Conservation (phyloP, 768 basidiomycete species). For the Arthromyces matolae region DNA sequence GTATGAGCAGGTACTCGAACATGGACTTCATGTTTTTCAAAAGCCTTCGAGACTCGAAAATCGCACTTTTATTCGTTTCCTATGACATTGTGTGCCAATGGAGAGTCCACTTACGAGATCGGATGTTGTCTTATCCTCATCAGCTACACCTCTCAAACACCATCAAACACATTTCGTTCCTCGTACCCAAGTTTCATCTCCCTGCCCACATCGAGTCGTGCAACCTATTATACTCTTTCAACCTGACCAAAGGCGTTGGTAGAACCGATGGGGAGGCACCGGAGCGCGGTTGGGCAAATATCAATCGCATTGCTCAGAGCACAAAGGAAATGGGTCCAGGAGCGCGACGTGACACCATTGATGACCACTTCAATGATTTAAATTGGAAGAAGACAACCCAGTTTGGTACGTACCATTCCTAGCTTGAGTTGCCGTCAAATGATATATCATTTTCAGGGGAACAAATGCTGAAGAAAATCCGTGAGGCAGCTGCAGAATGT, state of each 20-base stretch:
- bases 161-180: neutral
- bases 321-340: conserved; percentile 6
- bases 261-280: neutral
- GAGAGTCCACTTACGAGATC: conserved; percentile 13
- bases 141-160: no score
- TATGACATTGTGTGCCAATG: conserved; percentile 22
- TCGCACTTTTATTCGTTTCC: conserved; percentile 4
- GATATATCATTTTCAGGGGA: no score
- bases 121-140: no score
- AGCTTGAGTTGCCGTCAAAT: no score
- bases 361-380: conserved; percentile 3
- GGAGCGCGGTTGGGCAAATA: neutral
- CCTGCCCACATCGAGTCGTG: neutral
- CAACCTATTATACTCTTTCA: neutral
- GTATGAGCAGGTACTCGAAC: conserved; percentile 23
- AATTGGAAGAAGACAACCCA: conserved; percentile 1
- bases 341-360: neutral
- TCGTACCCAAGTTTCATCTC: conserved; percentile 23
- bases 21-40: conserved; percentile 18
- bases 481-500: no score
- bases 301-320: neutral
- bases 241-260: neutral
- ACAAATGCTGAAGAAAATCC: no score
- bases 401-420: no score
- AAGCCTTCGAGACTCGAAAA: neutral